Percentiles rank a stretch among this genome's conserved stretches.
These are phyloP conservation scores for Colletotrichum eleusines DNA, from an alignment of 2,329 filamentous ascomycete species.

Conservation along the genomic window DNA sequence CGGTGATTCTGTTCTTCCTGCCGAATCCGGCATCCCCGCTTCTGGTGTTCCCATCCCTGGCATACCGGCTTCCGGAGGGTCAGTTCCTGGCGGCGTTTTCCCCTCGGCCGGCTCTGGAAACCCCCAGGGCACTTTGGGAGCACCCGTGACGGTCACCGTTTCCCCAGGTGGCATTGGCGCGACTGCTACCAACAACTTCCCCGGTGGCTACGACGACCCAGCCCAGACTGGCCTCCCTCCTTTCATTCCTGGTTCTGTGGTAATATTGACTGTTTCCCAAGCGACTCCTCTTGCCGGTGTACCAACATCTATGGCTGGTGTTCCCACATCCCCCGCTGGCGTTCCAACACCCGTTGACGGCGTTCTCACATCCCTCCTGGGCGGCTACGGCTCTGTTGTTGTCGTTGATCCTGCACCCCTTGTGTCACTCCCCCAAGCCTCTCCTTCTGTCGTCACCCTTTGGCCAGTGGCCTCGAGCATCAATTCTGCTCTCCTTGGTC, in stretches of 20 bases:
- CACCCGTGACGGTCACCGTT: neutral
- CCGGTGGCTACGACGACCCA: constrained; percentile 28
- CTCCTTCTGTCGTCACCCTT: constrained; percentile 25
- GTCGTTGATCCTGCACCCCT: neutral
- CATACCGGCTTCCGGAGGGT: neutral
- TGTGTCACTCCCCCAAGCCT: neutral
- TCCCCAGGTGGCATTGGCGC: neutral
- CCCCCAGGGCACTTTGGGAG: neutral
- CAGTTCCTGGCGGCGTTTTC: neutral
- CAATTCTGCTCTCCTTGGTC: constrained; percentile 3
- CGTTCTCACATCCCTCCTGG: neutral
- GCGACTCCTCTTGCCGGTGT: neutral
- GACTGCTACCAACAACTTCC: neutral
- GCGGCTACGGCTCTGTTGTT: constrained; percentile 11
- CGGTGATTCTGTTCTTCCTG: constrained; percentile 19
- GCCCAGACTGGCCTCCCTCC: constrained; percentile 3
- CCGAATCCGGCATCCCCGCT: neutral
- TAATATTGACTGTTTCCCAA: constrained; percentile 6
- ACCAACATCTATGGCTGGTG: neutral
- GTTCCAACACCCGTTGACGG: neutral
- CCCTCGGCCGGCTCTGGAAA: neutral
- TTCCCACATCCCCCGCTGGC: neutral
- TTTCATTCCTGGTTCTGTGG: constrained; percentile 5
- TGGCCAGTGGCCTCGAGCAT: constrained; percentile 14
- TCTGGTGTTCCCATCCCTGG: constrained; percentile 8